These are phyloP conservation scores for Cercophora samala DNA, from an alignment of 495 filamentous ascomycete species.

Conservation along the genomic window DNA sequence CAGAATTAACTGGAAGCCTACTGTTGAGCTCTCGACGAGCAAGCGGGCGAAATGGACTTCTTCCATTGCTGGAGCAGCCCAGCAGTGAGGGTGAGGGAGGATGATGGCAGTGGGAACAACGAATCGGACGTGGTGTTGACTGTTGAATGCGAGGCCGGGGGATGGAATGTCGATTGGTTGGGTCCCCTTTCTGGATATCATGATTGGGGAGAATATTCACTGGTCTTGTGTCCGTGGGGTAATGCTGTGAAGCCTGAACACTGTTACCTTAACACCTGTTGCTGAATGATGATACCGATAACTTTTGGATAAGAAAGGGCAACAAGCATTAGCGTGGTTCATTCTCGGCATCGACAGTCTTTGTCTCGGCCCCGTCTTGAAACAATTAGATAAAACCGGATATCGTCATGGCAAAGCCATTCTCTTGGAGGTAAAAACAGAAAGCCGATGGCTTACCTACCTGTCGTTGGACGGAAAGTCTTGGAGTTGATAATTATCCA, in stretches of 20 bases:
- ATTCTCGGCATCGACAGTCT: background rate
- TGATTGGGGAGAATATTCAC: background rate
- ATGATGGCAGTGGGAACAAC: background rate
- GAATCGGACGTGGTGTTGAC: background rate
- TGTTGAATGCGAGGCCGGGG: background rate
- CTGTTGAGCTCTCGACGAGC: background rate
- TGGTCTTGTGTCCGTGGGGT: background rate
- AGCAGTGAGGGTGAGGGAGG: background rate
- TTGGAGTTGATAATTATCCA: background rate
- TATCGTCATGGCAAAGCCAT: background rate
- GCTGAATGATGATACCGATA: background rate
- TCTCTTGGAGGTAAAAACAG: background rate
- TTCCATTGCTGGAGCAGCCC: background rate
- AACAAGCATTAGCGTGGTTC: background rate
- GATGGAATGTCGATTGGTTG: background rate
- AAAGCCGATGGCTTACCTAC: background rate
- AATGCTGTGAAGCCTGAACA: background rate
- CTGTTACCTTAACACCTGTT: background rate
- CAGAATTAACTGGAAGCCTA: slow-evolving; percentile 12
- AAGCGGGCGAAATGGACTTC: background rate
- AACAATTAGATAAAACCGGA: background rate
- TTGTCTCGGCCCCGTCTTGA: background rate
- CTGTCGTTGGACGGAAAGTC: background rate
- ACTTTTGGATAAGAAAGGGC: background rate
- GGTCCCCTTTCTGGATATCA: background rate